phyloP scores from a whole-genome alignment of 2,329 filamentous ascomycete species.

The Fusarium sp. region DNA sequence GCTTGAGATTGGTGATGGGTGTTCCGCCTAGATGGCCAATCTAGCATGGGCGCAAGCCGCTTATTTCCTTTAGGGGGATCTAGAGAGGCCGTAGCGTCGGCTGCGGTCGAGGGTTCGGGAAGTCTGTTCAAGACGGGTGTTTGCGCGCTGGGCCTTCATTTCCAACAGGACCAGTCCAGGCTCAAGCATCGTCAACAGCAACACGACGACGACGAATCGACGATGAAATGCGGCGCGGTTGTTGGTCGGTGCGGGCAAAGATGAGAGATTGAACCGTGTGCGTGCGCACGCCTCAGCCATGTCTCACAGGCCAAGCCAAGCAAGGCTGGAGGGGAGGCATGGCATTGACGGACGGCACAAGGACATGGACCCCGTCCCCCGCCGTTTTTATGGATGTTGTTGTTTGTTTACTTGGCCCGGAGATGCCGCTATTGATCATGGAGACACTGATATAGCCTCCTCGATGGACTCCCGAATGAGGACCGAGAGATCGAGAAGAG shows the following conservation, averaged over 20 bases:
- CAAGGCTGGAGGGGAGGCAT: constrained; percentile 17
- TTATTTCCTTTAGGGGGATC: constrained; percentile 33
- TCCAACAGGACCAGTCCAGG: constrained; percentile 37
- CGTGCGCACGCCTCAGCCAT: constrained; percentile 34
- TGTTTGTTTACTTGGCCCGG: constrained; percentile 42
- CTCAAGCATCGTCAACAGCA: constrained; percentile 19
- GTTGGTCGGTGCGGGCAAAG: constrained; percentile 17
- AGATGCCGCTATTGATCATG: constrained; percentile 27
- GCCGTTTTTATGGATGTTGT: constrained; percentile 31
- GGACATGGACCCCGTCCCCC: constrained; percentile 16
- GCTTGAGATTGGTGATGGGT: constrained; percentile 45
- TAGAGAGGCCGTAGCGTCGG: constrained; percentile 27
- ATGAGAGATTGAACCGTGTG: constrained; percentile 22
- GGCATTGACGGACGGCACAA: constrained; percentile 28
- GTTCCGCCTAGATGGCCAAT: constrained; percentile 35
- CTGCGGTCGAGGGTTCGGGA: constrained; percentile 15
- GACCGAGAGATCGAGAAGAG: neutral
- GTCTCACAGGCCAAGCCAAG: constrained; percentile 37
- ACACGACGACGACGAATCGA: constrained; percentile 10
- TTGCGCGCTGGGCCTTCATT: constrained; percentile 39
- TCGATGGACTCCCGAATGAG: constrained; percentile 9
- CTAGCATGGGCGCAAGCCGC: constrained; percentile 35
- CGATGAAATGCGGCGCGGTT: constrained; percentile 8
- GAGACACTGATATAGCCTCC: constrained; percentile 19
- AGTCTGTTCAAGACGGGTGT: constrained; percentile 30